Evolutionary conservation across 2,329 filamentous ascomycete species (phyloP), one percentile per base, ranked within the genome.

Genomic region (Aureobasidium sp.): DNA sequence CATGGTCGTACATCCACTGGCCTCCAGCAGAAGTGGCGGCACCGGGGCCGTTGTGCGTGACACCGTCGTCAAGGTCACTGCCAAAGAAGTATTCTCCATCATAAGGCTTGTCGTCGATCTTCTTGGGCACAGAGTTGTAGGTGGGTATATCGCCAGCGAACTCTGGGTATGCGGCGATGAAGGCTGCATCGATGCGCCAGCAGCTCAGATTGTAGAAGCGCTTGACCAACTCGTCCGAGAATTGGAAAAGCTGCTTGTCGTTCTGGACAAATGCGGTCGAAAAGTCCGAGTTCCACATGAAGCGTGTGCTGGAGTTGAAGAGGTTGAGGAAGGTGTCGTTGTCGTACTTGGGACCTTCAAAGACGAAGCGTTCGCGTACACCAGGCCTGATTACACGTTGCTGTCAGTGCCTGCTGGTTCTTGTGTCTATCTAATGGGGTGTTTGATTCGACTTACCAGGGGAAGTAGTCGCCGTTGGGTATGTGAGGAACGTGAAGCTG

Each of bases 121-220:
- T 55, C 20, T 42, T 52, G 15, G 60, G 60, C 20, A 62, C 49
- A 25, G 49, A 55, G 34, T 62, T 62, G 39, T 62, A 62, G 6
- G 49, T 56, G 22, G 60, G 60, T 31, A 62, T 62, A 25, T 62
- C 60, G 31, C 60, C 60, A 9, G 49, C 49, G 17, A 62, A 62
- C 34, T 62, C 60, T 20, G 60, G 60, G 25, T 55, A 62, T 14
- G 31, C 51, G 42, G 60, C 49, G 11, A 62, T 44, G 34, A 62
- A 62, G 25, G 60, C 31, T 12, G 60, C 31, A 34, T 62, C 60
- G n/a, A 62, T 56, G 8, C 47, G 48, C 60, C 60, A 62, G 25
- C 49, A 62, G 31, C 29, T 56, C 37, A 62, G 60, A n/a, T 62
- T 62, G 60, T 49, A 17, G 22, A 62, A 55, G 25, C 60, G 60